These are phyloP conservation scores for Cicer bijugum DNA, from an alignment of 306 rosid genomes.

Conservation along the genomic window DNA sequence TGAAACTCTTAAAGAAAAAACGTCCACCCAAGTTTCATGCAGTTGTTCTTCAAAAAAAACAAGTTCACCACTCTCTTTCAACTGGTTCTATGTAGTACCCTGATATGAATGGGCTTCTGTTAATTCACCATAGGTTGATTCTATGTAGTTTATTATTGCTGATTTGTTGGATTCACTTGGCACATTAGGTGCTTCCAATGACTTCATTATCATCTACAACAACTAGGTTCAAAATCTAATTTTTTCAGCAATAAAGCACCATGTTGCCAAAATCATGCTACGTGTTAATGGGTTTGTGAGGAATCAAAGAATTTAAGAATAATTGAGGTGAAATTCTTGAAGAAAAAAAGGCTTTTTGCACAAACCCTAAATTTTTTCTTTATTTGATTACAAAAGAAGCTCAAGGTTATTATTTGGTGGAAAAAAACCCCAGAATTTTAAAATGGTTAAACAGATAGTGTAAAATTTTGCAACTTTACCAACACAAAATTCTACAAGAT, in stretches of 20 bases:
- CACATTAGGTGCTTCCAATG: slow-evolving; percentile 63
- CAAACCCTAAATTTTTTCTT: background rate
- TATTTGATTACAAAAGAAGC: background rate
- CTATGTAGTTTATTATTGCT: slow-evolving; percentile 70
- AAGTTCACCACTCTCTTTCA: slow-evolving; percentile 77
- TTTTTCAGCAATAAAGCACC: background rate
- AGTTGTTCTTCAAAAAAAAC: slow-evolving; percentile 73
- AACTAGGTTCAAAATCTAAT: background rate
- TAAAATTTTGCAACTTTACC: background rate
- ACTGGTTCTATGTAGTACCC: slow-evolving; percentile 58
- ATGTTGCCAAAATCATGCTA: background rate
- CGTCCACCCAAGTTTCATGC: slow-evolving; percentile 53
- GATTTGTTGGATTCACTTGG: slow-evolving; percentile 71
- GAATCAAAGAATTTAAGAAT: background rate
- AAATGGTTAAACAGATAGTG: background rate
- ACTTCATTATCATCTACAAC: slow-evolving; percentile 70
- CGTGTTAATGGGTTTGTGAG: background rate
- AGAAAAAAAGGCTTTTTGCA: background rate
- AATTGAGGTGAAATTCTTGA: background rate
- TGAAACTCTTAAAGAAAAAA: too few species aligned
- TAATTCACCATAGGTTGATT: slow-evolving; percentile 66
- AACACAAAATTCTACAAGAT: background rate
- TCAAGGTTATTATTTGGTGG: background rate
- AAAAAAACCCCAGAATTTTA: background rate
- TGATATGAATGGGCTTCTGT: slow-evolving; percentile 63